Conservation (phyloP, 352 stramenopile genomes). For the Globisporangium rhizosaccharum region DNA sequence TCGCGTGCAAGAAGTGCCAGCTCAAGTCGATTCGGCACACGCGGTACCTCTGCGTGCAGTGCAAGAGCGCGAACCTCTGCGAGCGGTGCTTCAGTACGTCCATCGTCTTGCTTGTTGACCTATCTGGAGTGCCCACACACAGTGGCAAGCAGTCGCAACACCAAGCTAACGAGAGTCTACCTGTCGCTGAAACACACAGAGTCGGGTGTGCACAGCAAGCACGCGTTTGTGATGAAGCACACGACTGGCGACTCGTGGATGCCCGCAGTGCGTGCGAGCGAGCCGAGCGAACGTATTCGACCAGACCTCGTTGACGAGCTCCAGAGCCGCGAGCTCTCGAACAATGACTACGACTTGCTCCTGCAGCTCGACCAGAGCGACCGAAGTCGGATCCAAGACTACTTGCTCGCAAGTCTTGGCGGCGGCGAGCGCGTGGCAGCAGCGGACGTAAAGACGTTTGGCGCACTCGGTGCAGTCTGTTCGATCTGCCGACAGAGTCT, state of each 20-base stretch:
- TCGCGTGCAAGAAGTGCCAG: conserved; percentile 65
- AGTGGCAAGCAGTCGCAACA: neutral
- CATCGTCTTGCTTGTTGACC: neutral
- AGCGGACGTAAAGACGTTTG: conserved; percentile 46
- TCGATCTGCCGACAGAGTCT: conserved; percentile 59
- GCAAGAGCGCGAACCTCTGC: conserved; percentile 73
- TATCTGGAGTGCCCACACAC: neutral
- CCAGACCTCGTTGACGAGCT: conserved; percentile 43
- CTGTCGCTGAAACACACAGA: conserved; percentile 18
- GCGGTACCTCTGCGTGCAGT: conserved; percentile 77
- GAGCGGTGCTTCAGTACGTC: conserved; percentile 67
- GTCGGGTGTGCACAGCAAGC: conserved; percentile 52
- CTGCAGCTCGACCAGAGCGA: conserved; percentile 59
- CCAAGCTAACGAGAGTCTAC: no score
- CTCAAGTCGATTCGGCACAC: conserved; percentile 70
- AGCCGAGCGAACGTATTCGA: conserved; percentile 14
- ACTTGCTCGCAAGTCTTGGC: conserved; percentile 44
- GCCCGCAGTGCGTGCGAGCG: conserved; percentile 37
- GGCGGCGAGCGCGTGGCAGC: conserved; percentile 35
- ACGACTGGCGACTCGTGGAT: conserved; percentile 52
- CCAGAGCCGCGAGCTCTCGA: conserved; percentile 69
- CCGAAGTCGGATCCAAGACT: conserved; percentile 68
- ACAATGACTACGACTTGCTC: conserved; percentile 80
- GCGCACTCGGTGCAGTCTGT: conserved; percentile 30
- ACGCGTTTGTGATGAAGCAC: conserved; percentile 71